Base-by-base conservation (phyloP, 768 basidiomycete genomes). In the Steccherinum ochraceum region DNA sequence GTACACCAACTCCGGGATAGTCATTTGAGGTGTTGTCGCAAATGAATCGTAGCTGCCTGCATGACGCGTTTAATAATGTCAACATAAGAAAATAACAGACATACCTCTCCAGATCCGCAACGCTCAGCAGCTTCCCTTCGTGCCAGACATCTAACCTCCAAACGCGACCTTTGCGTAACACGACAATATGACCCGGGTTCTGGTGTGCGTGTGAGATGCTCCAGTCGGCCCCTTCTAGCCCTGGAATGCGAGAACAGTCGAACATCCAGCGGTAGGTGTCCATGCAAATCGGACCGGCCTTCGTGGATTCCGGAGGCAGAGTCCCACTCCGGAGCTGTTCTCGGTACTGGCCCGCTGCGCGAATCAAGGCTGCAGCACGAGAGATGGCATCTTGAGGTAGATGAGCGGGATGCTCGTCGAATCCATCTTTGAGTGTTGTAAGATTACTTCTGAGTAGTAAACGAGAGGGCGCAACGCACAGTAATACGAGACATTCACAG, bases 201-300 rank as follows among this genome's bases (percentile, higher is more conserved):
- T 68, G 64, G 46, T 77, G 70, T 0, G 88, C 82, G 46, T 62
- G 55, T 16, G 53, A 55, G 20, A 60, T 57, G 49, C 58, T 58
- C 80, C 89, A 89, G 63, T 97, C 93, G 3, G 81, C 67, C 16
- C 86, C 85, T 42, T 84, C 76, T 10, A 72, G 65, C 1, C 86
- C 86, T 2, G 90, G 90, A 18, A 93, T 72, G 50, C 90, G 86
- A 56, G 81, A 89, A 64, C 89, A 90, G 63, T 93, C 90, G 57
- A 93, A 93, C 90, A 93, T 91, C 90, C 90, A 93, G 46, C 88
- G 89, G 48, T 86, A 92, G 5, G 86, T 86, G 61, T 93, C 90
- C 90, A 93, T 92, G 62, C 90, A 93, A 5, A 90, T 59, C 13
- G 84, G 77, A 0, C 78, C 76, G 50, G 86, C 87, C 61, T 79